A percentile compares a stretch with the other conserved stretches of the same genome.
Conservation (phyloP, 2,329 filamentous ascomycete genomes). For the Fusarium musae region DNA sequence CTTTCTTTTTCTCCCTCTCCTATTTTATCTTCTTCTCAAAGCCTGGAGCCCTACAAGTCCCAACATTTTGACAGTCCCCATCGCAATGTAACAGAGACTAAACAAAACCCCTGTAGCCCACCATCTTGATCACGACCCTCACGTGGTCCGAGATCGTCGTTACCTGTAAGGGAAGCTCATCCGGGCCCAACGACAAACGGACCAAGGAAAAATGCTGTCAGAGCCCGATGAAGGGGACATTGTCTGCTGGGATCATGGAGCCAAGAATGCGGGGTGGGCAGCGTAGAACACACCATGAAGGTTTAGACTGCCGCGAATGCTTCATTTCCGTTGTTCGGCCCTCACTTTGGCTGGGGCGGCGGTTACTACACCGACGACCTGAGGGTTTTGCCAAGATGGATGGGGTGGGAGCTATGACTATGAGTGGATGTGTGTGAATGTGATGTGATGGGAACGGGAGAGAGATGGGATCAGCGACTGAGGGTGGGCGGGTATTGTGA, state of each 20-base stretch:
- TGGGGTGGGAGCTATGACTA: background rate
- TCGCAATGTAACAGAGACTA: slow-evolving; percentile 14
- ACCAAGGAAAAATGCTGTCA: slow-evolving; percentile 21
- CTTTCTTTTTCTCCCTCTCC: background rate
- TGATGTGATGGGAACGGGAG: slow-evolving; percentile 3
- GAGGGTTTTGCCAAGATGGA: slow-evolving; percentile 14
- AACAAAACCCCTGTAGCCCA: slow-evolving; percentile 18
- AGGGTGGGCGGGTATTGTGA: slow-evolving; percentile 24
- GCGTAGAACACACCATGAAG: slow-evolving; percentile 1
- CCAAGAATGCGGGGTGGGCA: slow-evolving; percentile 31
- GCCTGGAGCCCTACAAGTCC: slow-evolving; percentile 8
- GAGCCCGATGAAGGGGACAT: background rate
- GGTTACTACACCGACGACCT: slow-evolving; percentile 14
- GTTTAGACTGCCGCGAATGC: slow-evolving; percentile 1
- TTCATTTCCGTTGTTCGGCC: slow-evolving; percentile 13
- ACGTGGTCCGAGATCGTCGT: slow-evolving; percentile 37
- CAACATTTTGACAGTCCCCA: slow-evolving; percentile 26
- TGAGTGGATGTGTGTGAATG: background rate
- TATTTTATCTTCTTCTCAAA: background rate
- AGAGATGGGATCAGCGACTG: background rate
- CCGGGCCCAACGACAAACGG: slow-evolving; percentile 25
- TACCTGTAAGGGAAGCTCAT: slow-evolving; percentile 42
- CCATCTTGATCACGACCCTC: slow-evolving; percentile 25
- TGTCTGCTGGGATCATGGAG: slow-evolving; percentile 18
- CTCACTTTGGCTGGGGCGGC: slow-evolving; percentile 2